phyloP scores from a whole-genome alignment of 257 asterid species.

The Nicotiana obtusifolia region DNA sequence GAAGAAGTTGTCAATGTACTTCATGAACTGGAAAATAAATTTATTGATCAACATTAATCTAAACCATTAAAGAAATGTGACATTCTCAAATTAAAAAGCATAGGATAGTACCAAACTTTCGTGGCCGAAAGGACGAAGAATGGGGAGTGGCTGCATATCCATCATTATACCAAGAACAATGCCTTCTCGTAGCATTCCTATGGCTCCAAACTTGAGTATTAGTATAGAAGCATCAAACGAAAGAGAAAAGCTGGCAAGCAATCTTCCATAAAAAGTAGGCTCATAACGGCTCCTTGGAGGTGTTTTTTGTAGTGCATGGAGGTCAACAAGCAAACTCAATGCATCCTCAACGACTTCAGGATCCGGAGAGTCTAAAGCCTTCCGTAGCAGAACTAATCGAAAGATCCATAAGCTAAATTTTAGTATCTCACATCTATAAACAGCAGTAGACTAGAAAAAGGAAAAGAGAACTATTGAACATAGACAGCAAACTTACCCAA shows the following conservation, averaged over 20 bases:
- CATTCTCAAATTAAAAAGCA: slow-evolving; percentile 6
- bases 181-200: slow-evolving; percentile 89
- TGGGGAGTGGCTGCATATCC: slow-evolving; percentile 85
- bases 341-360: slow-evolving; percentile 71
- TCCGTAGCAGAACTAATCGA: slow-evolving; percentile 65
- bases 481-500: slow-evolving; percentile 7
- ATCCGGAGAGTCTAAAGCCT: slow-evolving; percentile 89
- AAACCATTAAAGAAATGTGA: not conserved
- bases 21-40: slow-evolving; percentile 37
- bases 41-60: slow-evolving; percentile 6
- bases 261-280: slow-evolving; percentile 83
- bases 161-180: slow-evolving; percentile 81
- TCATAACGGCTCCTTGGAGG: slow-evolving; percentile 61
- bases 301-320: slow-evolving; percentile 55
- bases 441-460: not conserved
- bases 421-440: not conserved
- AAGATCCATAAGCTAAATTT: slow-evolving; percentile 18
- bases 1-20: slow-evolving; percentile 47
- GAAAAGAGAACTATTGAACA: slow-evolving; percentile 3
- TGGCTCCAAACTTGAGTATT: slow-evolving; percentile 74
- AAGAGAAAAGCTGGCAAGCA: slow-evolving; percentile 71
- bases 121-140: slow-evolving; percentile 78
- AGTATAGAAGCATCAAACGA: slow-evolving; percentile 87
- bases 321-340: slow-evolving; percentile 55
- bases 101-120: slow-evolving; percentile 50